Percentiles rank a stretch among this genome's conserved stretches.
Evolutionary conservation across 495 filamentous ascomycete genomes (phyloP).

Genomic region (Tuber brumale): DNA sequence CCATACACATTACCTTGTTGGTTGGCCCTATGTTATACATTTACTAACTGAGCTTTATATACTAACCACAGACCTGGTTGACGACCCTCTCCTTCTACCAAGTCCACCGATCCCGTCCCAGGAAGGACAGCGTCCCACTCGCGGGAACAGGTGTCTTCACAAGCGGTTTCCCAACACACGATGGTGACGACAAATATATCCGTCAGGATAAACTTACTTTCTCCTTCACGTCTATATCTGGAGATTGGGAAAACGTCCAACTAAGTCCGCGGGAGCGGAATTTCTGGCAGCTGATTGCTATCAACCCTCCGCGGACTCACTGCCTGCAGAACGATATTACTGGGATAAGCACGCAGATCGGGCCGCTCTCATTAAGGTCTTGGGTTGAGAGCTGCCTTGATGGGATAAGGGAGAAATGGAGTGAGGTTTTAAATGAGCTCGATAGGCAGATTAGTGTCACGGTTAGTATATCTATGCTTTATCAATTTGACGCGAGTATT

Average conservation of each 20-base stretch:
- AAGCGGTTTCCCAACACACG: not conserved
- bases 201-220: slow-evolving; percentile 8
- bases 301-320: not conserved
- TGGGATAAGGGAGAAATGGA: slow-evolving; percentile 3
- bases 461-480: not conserved
- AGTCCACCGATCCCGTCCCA: not conserved
- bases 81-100: slow-evolving; percentile 4
- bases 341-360: not conserved
- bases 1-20: not conserved
- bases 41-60: not conserved
- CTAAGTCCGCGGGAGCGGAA: not conserved
- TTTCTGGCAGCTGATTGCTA: slow-evolving; percentile 10
- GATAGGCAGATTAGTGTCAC: slow-evolving; percentile 2
- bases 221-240: slow-evolving; percentile 3
- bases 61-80: not conserved
- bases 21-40: not conserved
- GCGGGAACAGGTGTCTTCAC: not conserved
- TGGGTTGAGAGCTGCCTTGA: slow-evolving; percentile 1
- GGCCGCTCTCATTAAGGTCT: not conserved
- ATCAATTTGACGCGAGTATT: not conserved
- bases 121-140: not conserved
- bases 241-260: not conserved
- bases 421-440: slow-evolving; percentile 5
- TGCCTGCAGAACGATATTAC: not conserved
- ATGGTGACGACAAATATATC: not conserved